These are phyloP conservation scores for Lichtheimia hyalospora DNA, from an alignment of 371 early-diverging fungal genomes.

Conservation along the genomic window DNA sequence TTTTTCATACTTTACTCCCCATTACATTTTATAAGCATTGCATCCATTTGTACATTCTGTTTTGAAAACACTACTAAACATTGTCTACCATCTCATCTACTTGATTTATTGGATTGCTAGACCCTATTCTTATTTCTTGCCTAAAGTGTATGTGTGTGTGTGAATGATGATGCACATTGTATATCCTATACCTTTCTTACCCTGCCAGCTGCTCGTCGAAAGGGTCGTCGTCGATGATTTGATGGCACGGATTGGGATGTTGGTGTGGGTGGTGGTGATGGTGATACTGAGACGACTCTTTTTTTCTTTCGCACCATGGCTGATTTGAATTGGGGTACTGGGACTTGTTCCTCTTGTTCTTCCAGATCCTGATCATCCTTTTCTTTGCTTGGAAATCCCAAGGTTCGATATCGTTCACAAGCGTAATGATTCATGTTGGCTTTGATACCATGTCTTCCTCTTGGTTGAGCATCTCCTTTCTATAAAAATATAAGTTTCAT, in stretches of 20 bases:
- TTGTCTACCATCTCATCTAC: too few relatives aligned
- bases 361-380: neutral
- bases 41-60: too few relatives aligned
- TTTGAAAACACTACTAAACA: too few relatives aligned
- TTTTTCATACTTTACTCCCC: neutral
- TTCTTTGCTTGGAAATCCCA: neutral
- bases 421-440: conserved; percentile 8
- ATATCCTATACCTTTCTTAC: neutral
- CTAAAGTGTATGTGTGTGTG: too few relatives aligned
- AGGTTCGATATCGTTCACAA: conserved; percentile 4
- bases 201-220: conserved; percentile 1
- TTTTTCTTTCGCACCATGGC: conserved; percentile 1
- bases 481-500: too few relatives aligned
- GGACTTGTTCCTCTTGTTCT: neutral
- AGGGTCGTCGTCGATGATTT: neutral
- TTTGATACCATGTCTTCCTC: conserved; percentile 6
- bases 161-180: too few relatives aligned
- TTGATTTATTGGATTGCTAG: too few relatives aligned
- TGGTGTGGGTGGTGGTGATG: neutral
- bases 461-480: conserved; percentile 7
- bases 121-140: too few relatives aligned
- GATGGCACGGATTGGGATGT: neutral
- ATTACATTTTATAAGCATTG: neutral
- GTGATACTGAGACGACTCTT: neutral
- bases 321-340: neutral